Conservation (phyloP, 1,284 basidiomycete genomes). For the Trichosporon sp. region DNA sequence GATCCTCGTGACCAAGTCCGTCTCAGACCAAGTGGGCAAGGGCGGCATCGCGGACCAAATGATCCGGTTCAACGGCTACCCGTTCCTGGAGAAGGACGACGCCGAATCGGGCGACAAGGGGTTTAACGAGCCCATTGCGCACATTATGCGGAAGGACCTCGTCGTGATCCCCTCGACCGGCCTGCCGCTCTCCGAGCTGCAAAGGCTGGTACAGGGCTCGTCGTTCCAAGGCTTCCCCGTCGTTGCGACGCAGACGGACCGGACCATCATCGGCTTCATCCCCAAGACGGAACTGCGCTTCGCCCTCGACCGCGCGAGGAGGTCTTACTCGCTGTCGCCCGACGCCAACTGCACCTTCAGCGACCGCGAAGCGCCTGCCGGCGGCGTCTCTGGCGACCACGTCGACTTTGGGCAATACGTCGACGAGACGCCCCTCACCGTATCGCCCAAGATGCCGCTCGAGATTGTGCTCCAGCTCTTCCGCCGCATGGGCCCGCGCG, state of each 20-base stretch:
- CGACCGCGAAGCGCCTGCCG: conserved; percentile 41
- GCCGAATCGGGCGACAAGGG: conserved; percentile 91
- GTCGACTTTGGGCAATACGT: conserved; percentile 88
- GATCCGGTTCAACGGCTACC: conserved; percentile 96
- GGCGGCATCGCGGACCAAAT: conserved; percentile 96
- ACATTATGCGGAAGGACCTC: conserved; percentile 83
- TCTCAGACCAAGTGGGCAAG: conserved; percentile 91
- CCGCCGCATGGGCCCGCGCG: conserved; percentile 91
- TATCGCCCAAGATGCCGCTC: conserved; percentile 87
- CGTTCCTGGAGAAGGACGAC: conserved; percentile 81
- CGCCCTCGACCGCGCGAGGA: conserved; percentile 76
- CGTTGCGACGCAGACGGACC: conserved; percentile 61
- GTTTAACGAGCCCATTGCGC: conserved; percentile 85
- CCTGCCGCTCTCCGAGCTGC: conserved; percentile 73
- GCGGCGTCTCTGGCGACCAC: conserved; percentile 33
- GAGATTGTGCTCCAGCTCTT: conserved; percentile 97
- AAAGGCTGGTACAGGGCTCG: conserved; percentile 68
- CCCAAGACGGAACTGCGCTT: conserved; percentile 81
- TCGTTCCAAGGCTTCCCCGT: conserved; percentile 91
- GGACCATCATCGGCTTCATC: conserved; percentile 81
- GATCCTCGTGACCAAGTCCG: conserved; percentile 91
- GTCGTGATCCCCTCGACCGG: conserved; percentile 73
- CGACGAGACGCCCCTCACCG: conserved; percentile 90
- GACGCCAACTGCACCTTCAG: conserved; percentile 74
- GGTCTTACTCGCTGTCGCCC: conserved; percentile 64